Base-by-base conservation (phyloP, 176 grass and related monocot genomes). In the Chrysopogon serrulatus region DNA sequence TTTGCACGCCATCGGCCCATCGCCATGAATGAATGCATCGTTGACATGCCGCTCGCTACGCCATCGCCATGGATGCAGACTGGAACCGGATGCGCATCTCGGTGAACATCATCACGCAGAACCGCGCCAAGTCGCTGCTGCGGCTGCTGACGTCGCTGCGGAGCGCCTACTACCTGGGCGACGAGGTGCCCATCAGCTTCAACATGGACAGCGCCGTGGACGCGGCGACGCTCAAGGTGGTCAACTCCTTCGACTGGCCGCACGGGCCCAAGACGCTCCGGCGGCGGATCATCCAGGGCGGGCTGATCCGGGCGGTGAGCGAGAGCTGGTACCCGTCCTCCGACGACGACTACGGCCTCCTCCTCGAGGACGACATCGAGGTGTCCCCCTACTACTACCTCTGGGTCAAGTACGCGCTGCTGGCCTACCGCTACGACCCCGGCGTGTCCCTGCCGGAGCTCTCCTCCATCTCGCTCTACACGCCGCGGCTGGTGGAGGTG, bases 171-270 rank as follows among this genome's bases (percentile, higher is more conserved):
- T 99, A 99, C 77, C 57, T 99, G 3, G 86, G 96, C 15, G 96
- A 99, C 34, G 93, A 96, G 89, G 89, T 99, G 69, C 86, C 89
- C 3, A 82, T 99, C 70, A 96, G 89, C 84, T 94, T 99, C 87
- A 99, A 96, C 93, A 96, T 99, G 96, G 96, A 99, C 88, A 96
- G 96, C 87, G 76, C 76, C 42, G 96, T 96, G 17, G 96, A 99
- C 73, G 93, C 91, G 42, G 65, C 83, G 39, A 99, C 96, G 18
- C 87, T 99, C 4, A 82, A 92, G 63, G 34, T 81, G 13, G 93
- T 94, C 0, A 79, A 68, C 57, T 79, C 90, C 18, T 96, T 95
- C 51, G 47, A 80, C 0, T 99, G 96, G 96, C 80, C 93, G 36
- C 96, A 99, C 16, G 96, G 96, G 2, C 64, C 83, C 3, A 99